phyloP scores from a whole-genome alignment of 2,329 filamentous ascomycete genomes.

The Chrysosporium keratinophilum region DNA sequence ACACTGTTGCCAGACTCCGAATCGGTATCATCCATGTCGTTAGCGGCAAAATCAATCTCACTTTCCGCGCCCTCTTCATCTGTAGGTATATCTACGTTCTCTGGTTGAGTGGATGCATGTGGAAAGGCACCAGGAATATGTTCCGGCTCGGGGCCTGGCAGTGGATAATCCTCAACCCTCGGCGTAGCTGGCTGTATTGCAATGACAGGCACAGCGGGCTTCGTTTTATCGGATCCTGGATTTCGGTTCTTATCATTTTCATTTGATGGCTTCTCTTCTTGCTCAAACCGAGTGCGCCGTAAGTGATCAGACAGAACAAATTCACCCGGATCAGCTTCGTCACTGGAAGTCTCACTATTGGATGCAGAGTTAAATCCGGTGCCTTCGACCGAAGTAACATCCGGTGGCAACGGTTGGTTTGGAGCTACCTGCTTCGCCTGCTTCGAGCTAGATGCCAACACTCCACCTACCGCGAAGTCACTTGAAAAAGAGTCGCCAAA shows the following conservation, averaged over 20 bases:
- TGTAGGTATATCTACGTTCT: neutral
- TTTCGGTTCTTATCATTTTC: neutral
- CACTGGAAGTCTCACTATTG: constrained; percentile 35
- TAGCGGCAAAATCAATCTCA: neutral
- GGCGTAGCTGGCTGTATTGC: constrained; percentile 41
- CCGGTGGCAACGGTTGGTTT: constrained; percentile 57
- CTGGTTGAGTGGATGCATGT: neutral
- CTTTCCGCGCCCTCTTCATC: neutral
- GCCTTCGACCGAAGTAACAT: constrained; percentile 60
- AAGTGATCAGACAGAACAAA: constrained; percentile 2
- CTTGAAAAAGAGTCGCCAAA: constrained; percentile 33
- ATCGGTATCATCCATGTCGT: constrained; percentile 22
- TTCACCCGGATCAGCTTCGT: constrained; percentile 24
- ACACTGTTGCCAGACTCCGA: constrained; percentile 37
- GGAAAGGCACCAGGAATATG: constrained; percentile 41
- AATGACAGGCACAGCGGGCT: constrained; percentile 33
- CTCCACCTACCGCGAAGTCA: constrained; percentile 43
- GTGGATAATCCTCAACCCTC: constrained; percentile 28
- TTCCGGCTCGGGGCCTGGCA: constrained; percentile 35
- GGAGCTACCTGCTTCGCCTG: constrained; percentile 26
- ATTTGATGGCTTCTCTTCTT: neutral
- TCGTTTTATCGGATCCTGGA: neutral
- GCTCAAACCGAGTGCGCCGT: neutral
- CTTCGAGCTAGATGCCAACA: constrained; percentile 33
- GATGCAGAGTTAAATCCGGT: constrained; percentile 54